Evolutionary conservation across 495 filamentous ascomycete genomes (phyloP).

Genomic region (Margaritispora aquatica): DNA sequence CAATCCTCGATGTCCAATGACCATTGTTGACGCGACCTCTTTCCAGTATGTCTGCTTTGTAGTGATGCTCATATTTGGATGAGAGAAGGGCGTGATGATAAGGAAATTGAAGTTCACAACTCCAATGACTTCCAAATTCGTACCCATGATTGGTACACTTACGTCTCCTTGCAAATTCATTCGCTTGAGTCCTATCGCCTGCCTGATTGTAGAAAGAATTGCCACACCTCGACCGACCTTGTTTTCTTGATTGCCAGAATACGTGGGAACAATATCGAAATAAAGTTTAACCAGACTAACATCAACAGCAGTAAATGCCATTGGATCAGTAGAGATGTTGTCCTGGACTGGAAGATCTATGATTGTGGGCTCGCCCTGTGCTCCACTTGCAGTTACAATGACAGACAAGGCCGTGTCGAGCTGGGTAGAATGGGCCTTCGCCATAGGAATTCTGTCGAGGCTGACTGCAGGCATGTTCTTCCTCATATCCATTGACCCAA

Average conservation of each 20-base stretch:
- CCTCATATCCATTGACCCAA: constrained; percentile 89
- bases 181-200: constrained; percentile 64
- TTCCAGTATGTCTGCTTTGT: constrained; percentile 95
- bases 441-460: constrained; percentile 81
- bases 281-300: constrained; percentile 76
- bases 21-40: constrained; percentile 71
- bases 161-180: constrained; percentile 91
- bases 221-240: constrained; percentile 92
- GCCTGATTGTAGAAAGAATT: constrained; percentile 77
- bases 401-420: constrained; percentile 90
- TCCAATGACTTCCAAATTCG: constrained; percentile 84
- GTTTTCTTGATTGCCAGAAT: constrained; percentile 80
- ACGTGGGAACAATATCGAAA: constrained; percentile 97
- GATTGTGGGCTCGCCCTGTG: constrained; percentile 76
- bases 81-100: constrained; percentile 88
- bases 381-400: constrained; percentile 84
- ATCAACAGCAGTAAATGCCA: constrained; percentile 77
- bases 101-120: constrained; percentile 94
- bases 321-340: constrained; percentile 86
- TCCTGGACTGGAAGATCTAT: constrained; percentile 93
- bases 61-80: constrained; percentile 87
- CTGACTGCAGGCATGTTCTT: constrained; percentile 75
- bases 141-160: constrained; percentile 80
- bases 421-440: constrained; percentile 83
- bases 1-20: constrained; percentile 90